Evolutionary conservation across 306 rosid species (phyloP), one percentile per base, ranked within the genome.

Genomic region (Crotalaria pallida): DNA sequence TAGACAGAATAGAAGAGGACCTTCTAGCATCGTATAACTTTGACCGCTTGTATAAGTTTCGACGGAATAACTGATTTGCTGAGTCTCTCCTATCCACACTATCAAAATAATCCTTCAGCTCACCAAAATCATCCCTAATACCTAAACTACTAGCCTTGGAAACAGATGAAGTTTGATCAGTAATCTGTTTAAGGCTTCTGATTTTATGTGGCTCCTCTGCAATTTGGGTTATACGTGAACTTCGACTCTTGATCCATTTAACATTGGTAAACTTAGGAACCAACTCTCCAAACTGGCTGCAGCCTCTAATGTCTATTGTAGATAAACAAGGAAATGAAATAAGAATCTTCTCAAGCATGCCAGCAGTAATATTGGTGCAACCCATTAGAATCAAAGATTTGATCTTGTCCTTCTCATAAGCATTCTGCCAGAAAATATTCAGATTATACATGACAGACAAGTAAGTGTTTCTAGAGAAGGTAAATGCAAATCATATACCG

Each of bases 11-110:
- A 78, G 99, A 91, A 55, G 99, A 95, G 75, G 96, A 91, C 84
- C 60, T 88, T 83, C 99, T 83, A 68, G 99, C 97, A 77, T 95
- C 99, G 74, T 89, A 95, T 17, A 95, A 85, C 79, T 95, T 95
- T 51, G 99, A 91, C 21, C 99, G 90, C 80, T 87, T 91, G 84
- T 95, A 95, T 71, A 95, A 81, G 82, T 89, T 95, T 72, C 88
- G 83, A 26, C 91, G 88, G 80, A 95, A 91, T 73, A 81, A 78
- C 38, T 85, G 99, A 73, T 87, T 91, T 27, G 89, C 88, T 1
- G 92, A 65, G 78, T 95, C 99, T 78, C 99, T 89, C 88, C 91
- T 95, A 65, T 85, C 92, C 79, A 95, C 99, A 65, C 96, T 95
- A 48, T 91, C 88, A 75, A 95, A 91, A 75, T 95, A 95, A 80